Evolutionary conservation across 2,329 filamentous ascomycete species (phyloP), one percentile per base, ranked within the genome.

Genomic region (Cercospora canescens): DNA sequence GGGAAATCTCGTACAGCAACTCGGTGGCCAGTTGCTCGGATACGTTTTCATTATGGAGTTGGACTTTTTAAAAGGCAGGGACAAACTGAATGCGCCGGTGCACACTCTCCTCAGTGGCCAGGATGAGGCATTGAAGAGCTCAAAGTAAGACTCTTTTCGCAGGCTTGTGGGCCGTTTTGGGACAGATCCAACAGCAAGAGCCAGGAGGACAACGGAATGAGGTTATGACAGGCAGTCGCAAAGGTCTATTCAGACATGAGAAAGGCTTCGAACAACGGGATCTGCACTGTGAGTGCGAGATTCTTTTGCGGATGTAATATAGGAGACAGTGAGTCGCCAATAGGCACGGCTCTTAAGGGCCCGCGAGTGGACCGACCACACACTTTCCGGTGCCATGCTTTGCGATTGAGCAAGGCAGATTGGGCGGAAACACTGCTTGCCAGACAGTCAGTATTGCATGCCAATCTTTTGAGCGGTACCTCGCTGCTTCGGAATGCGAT

Each of bases 21-120:
- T 96, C 71, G 93, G 93, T 72, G 95, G 94, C 71, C 85, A 88
- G n/a, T 84, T 98, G 55, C 81, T 97, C 66, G 94, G 93, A 73
- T 98, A 92, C 81, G 83, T 97, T 69, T 99, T 99, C 84, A 92
- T 99, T 75, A 91, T 98, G 78, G 94, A 98, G 81, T 90, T 99
- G 70, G 90, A 93, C 74, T 94, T 95, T 81, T 88, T 99, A 72
- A 92, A 96, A 78, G 95, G 95, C 73, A 89, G 93, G 73, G 90
- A 93, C 69, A 95, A 96, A 86, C 90, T 99, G 73, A 88, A 90
- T 73, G 90, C 89, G 63, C 93, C 93, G 11, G 90, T 94, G 60
- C 87, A 91, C 78, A 96, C 94, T 50, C 87, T 99, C 39, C 87
- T 99, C 69, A 89, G 84, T 54, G 87, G 87, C 69, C 87, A 90